phyloP scores from a whole-genome alignment of 2,329 filamentous ascomycete genomes.

The Chaetoscypha palmicola region DNA sequence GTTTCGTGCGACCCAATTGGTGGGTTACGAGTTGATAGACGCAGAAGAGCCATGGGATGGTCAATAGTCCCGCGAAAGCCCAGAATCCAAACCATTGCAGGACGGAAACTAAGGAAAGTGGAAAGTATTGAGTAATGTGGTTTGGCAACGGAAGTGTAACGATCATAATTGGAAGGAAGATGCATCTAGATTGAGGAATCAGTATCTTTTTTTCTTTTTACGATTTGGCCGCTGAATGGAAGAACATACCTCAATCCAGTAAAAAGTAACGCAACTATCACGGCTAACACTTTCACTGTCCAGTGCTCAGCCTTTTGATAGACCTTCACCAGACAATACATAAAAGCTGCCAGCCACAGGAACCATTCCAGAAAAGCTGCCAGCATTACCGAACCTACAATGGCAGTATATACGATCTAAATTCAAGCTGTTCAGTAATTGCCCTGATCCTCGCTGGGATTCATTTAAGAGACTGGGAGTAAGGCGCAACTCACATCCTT shows the following conservation, averaged over 20 bases:
- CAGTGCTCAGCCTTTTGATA: slow-evolving; percentile 85
- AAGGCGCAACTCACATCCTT: slow-evolving; percentile 38
- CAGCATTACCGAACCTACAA: slow-evolving; percentile 75
- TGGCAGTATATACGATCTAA: slow-evolving; percentile 77
- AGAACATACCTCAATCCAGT: slow-evolving; percentile 63
- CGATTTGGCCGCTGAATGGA: too few relatives aligned
- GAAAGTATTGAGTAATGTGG: slow-evolving; percentile 66
- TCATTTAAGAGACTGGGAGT: too few relatives aligned
- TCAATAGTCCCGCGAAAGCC: slow-evolving; percentile 78
- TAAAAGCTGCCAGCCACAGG: slow-evolving; percentile 86
- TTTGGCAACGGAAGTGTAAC: slow-evolving; percentile 80
- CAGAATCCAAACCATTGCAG: slow-evolving; percentile 96
- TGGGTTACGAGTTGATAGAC: slow-evolving; percentile 87
- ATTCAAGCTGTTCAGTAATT: too few relatives aligned
- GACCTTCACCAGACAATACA: slow-evolving; percentile 85
- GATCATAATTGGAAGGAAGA: slow-evolving; percentile 91
- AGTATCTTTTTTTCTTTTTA: too few relatives aligned
- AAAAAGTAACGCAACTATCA: slow-evolving; percentile 69
- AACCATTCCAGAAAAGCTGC: slow-evolving; percentile 89
- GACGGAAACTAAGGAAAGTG: slow-evolving; percentile 56
- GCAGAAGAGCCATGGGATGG: slow-evolving; percentile 87
- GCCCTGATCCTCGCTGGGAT: too few relatives aligned
- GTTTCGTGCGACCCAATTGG: slow-evolving; percentile 71
- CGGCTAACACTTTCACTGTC: slow-evolving; percentile 71
- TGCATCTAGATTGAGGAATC: slow-evolving; percentile 47